Percentiles rank a stretch among this genome's conserved stretches.
These are phyloP conservation scores for Saccharomyces hybrid DNA, from an alignment of 1,139 yeast genomes.

Conservation along the genomic window DNA sequence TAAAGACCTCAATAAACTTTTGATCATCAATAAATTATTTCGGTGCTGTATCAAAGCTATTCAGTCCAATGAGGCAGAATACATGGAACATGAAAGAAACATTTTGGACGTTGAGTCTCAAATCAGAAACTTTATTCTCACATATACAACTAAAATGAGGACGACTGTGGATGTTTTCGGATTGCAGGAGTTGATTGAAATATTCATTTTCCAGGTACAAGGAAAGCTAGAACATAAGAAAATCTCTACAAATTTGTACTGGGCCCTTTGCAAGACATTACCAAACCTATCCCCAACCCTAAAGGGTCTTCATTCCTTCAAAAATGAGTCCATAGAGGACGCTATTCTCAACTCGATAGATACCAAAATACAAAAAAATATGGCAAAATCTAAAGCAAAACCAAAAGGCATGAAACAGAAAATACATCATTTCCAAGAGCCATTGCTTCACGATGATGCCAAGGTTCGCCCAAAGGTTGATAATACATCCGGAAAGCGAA, in stretches of 20 bases:
- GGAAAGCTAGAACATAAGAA: constrained; percentile 9
- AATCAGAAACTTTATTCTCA: neutral
- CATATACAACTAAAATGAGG: constrained; percentile 6
- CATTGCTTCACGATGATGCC: neutral
- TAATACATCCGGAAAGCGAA: neutral
- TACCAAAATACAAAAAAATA: neutral
- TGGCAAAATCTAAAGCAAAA: neutral
- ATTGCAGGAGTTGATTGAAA: constrained; percentile 14
- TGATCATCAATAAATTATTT: constrained; percentile 10
- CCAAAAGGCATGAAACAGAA: neutral
- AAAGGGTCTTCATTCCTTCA: neutral
- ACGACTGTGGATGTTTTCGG: constrained; percentile 4
- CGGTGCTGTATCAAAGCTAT: constrained; percentile 12
- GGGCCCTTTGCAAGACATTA: constrained; percentile 11
- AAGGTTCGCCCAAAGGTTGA: neutral
- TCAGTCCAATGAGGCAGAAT: constrained; percentile 3
- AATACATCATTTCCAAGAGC: neutral
- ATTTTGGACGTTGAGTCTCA: constrained; percentile 1
- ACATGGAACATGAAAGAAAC: neutral
- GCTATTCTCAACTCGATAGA: neutral
- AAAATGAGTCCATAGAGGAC: neutral
- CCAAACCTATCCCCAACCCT: constrained; percentile 8
- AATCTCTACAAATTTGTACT: constrained; percentile 11
- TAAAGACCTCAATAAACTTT: constrained; percentile 1
- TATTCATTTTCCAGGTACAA: constrained; percentile 15